Evolutionary conservation across 2,329 filamentous ascomycete species (phyloP).

Genomic region (Ceratocystis alfenasii): DNA sequence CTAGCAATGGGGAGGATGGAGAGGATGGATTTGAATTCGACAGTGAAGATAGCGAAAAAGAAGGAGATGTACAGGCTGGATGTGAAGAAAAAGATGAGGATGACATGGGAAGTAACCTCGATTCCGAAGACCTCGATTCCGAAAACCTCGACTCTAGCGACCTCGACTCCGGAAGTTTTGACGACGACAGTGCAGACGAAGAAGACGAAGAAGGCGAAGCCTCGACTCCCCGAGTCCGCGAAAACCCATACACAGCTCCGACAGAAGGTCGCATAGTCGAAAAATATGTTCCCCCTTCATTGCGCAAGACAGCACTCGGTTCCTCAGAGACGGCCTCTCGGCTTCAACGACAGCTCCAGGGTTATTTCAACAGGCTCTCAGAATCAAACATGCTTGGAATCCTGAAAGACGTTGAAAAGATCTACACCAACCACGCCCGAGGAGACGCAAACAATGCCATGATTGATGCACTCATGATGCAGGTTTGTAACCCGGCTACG

Average conservation of each 20-base stretch:
- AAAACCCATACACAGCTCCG: slow-evolving; percentile 85
- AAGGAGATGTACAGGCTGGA: slow-evolving; percentile 4
- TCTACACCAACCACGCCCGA: slow-evolving; percentile 76
- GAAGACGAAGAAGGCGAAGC: slow-evolving; percentile 30
- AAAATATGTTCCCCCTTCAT: slow-evolving; percentile 85
- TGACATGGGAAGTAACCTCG: not conserved
- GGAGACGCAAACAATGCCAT: slow-evolving; percentile 76
- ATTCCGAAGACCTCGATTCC: too few species aligned
- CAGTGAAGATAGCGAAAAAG: slow-evolving; percentile 2
- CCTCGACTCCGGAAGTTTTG: slow-evolving; percentile 21
- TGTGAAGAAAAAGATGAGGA: slow-evolving; percentile 20
- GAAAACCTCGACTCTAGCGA: slow-evolving; percentile 22
- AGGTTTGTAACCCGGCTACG: slow-evolving; percentile 65
- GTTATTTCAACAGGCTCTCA: slow-evolving; percentile 82
- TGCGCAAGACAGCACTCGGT: slow-evolving; percentile 53
- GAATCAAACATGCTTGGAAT: slow-evolving; percentile 83
- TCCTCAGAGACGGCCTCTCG: slow-evolving; percentile 51
- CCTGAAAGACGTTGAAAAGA: slow-evolving; percentile 63
- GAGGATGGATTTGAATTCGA: not conserved
- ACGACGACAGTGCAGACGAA: slow-evolving; percentile 24
- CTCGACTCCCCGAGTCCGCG: slow-evolving; percentile 36
- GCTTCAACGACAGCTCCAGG: slow-evolving; percentile 70
- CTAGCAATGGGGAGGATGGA: not conserved
- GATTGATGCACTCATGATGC: slow-evolving; percentile 63
- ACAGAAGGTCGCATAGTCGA: slow-evolving; percentile 35